Evolutionary conservation across 2,329 filamentous ascomycete species (phyloP).

Genomic region (Fusarium sp.): DNA sequence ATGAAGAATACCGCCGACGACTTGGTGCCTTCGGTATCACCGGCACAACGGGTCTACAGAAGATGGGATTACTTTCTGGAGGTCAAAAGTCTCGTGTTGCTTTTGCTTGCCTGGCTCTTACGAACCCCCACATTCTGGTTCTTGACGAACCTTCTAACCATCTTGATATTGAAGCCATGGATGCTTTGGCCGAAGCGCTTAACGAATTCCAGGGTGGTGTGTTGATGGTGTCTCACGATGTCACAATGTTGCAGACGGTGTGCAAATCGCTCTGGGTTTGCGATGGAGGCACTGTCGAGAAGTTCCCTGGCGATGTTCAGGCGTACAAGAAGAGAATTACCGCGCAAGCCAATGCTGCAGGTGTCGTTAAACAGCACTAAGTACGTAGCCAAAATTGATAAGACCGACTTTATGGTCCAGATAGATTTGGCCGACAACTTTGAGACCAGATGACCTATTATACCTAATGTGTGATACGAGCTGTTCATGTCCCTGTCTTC

Average conservation of each 20-base stretch:
- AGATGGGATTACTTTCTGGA: slow-evolving; percentile 93
- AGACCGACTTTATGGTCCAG: neutral
- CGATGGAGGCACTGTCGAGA: slow-evolving; percentile 91
- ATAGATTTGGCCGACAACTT: neutral
- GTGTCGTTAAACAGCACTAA: slow-evolving; percentile 78
- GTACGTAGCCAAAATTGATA: slow-evolving; percentile 15
- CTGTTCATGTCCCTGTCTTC: neutral
- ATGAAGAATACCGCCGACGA: slow-evolving; percentile 96
- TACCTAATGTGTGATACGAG: neutral
- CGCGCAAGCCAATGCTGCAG: slow-evolving; percentile 86
- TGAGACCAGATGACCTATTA: neutral
- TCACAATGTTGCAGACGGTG: slow-evolving; percentile 97
- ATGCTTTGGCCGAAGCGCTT: slow-evolving; percentile 86
- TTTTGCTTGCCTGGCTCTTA: slow-evolving; percentile 93
- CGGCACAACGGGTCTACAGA: slow-evolving; percentile 94
- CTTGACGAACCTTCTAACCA: slow-evolving; percentile 99
- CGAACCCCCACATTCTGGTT: slow-evolving; percentile 95
- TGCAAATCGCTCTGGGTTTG: slow-evolving; percentile 97
- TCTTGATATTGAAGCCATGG: slow-evolving; percentile 99
- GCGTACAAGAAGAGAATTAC: slow-evolving; percentile 97
- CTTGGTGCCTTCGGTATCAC: slow-evolving; percentile 91
- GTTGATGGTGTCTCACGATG: slow-evolving; percentile 98
- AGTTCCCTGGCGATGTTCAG: slow-evolving; percentile 94
- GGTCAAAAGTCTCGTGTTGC: slow-evolving; percentile 98
- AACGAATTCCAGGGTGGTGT: slow-evolving; percentile 92